A percentile compares a stretch with the other conserved stretches of the same genome.
Evolutionary conservation across 2,329 filamentous ascomycete genomes (phyloP).

Genomic region (Penicillium expansum): DNA sequence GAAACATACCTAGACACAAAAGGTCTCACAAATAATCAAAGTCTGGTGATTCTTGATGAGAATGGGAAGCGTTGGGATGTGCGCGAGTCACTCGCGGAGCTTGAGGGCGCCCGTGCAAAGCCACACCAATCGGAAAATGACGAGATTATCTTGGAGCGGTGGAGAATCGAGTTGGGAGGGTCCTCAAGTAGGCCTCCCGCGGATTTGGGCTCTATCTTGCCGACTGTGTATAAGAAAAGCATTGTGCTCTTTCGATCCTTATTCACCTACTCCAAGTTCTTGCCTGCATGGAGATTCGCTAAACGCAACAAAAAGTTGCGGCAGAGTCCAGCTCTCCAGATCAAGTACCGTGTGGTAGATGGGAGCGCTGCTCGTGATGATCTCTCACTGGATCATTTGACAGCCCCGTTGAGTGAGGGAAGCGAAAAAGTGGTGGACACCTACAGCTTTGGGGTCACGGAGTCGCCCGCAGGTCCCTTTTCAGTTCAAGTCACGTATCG

Average conservation of each 20-base stretch:
- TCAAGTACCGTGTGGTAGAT: constrained; percentile 76
- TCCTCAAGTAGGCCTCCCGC: constrained; percentile 53
- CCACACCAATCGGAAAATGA: constrained; percentile 53
- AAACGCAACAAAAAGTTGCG: constrained; percentile 70
- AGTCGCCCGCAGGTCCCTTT: constrained; percentile 82
- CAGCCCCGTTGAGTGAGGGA: constrained; percentile 65
- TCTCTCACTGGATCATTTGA: constrained; percentile 65
- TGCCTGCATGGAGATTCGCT: constrained; percentile 84
- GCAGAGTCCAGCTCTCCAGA: constrained; percentile 61
- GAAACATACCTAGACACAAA: constrained; percentile 85
- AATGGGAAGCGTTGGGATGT: constrained; percentile 92
- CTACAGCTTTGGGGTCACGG: constrained; percentile 77
- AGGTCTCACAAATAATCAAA: constrained; percentile 76
- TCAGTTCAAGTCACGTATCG: constrained; percentile 80
- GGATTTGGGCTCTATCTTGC: constrained; percentile 61
- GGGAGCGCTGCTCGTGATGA: constrained; percentile 52
- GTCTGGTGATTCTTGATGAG: constrained; percentile 82
- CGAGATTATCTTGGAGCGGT: constrained; percentile 85
- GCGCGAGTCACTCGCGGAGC: constrained; percentile 71
- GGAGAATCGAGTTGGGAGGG: constrained; percentile 78
- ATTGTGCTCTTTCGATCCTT: constrained; percentile 92
- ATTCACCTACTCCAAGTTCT: constrained; percentile 74
- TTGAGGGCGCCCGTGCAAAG: constrained; percentile 46
- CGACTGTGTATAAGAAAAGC: constrained; percentile 94
- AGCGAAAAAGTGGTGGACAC: constrained; percentile 65